Evolutionary conservation across 2,329 filamentous ascomycete genomes (phyloP).

Genomic region (Diaporthe destruens): DNA sequence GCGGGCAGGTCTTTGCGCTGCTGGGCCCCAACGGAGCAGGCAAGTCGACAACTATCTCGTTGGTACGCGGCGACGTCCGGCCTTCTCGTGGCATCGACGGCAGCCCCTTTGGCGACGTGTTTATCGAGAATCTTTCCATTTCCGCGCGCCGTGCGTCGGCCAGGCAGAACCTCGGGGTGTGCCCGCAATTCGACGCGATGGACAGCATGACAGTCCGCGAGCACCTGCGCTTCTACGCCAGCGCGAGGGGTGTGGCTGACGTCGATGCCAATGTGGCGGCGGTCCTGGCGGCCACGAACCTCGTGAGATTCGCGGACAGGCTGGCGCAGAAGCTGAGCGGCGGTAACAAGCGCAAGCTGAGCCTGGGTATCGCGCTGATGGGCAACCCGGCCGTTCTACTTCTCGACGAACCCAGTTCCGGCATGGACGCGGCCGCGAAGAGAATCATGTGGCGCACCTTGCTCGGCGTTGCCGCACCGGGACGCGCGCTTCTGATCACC

Average conservation of each 20-base stretch:
- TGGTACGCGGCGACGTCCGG: slow-evolving; percentile 89
- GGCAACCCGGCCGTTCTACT: slow-evolving; percentile 90
- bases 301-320: slow-evolving; percentile 76
- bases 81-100: slow-evolving; percentile 66
- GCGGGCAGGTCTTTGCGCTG: slow-evolving; percentile 87
- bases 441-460: slow-evolving; percentile 94
- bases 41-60: slow-evolving; percentile 89
- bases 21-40: slow-evolving; percentile 93
- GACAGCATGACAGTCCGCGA: slow-evolving; percentile 92
- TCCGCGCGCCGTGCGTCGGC: slow-evolving; percentile 78
- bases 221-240: slow-evolving; percentile 89
- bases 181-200: slow-evolving; percentile 88
- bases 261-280: slow-evolving; percentile 82
- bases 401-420: slow-evolving; percentile 89
- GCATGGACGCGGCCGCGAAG: slow-evolving; percentile 92
- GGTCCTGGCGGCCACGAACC: slow-evolving; percentile 84
- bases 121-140: slow-evolving; percentile 83
- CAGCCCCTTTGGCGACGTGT: slow-evolving; percentile 71
- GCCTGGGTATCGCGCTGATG: slow-evolving; percentile 89
- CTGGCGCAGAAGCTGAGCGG: slow-evolving; percentile 86
- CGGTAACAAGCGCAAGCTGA: slow-evolving; percentile 94
- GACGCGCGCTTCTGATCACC: slow-evolving; percentile 86
- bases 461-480: slow-evolving; percentile 69
- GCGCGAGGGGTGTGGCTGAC: slow-evolving; percentile 81
- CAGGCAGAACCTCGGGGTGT: slow-evolving; percentile 86